Conservation (phyloP, 495 filamentous ascomycete species). For the Schizothecium vesticola region DNA sequence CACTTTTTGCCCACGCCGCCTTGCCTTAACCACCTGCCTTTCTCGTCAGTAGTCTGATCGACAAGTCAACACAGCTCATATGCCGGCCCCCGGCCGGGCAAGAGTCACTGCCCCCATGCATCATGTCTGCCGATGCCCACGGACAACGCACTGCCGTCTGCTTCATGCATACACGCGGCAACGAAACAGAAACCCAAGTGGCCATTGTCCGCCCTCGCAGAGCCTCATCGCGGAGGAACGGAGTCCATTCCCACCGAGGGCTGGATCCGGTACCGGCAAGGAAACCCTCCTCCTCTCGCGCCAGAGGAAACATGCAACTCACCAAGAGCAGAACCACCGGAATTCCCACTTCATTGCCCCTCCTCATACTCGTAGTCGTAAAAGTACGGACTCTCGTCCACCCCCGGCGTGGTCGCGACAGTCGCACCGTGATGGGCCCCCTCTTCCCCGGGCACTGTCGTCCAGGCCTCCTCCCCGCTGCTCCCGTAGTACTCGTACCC, state of each 20-base stretch:
- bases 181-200: background rate
- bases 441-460: slow-evolving; percentile 1
- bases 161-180: background rate
- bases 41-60: slow-evolving; percentile 2
- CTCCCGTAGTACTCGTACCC: slow-evolving; percentile 3
- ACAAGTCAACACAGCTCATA: background rate
- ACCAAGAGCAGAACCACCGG: background rate
- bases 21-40: slow-evolving; percentile 11
- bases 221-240: background rate
- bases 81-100: background rate
- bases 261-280: background rate
- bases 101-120: background rate
- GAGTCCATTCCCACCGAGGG: background rate
- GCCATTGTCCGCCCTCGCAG: background rate
- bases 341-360: background rate
- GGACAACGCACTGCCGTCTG: background rate
- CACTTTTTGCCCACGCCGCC: background rate
- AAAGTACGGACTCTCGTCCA: background rate
- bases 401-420: background rate
- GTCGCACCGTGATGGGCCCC: background rate
- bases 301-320: background rate
- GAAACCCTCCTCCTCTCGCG: background rate
- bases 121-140: background rate
- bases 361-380: slow-evolving; percentile 7
- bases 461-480: background rate